Base-by-base conservation (phyloP, 2,329 filamentous ascomycete species). In the Fusarium fracticaudum region DNA sequence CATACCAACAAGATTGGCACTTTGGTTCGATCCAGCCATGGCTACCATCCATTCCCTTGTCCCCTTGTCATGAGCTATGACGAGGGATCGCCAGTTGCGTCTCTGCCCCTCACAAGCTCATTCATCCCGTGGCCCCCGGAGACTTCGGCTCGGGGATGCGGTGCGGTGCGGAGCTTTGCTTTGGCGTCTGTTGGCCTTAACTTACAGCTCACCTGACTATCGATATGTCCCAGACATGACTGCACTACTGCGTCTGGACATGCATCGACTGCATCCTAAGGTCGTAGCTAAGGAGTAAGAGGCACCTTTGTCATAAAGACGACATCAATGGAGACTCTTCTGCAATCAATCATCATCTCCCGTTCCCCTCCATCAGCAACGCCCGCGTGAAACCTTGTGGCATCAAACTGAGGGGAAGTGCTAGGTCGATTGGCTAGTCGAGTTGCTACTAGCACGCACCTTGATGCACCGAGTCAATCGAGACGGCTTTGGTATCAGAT, bases 351-450 rank as follows among this genome's bases (percentile, higher is more conserved):
- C 47, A 60, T 63, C 60, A 64, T 57, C 48, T 60, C 26, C 47
- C 22, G n/a, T 37, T 47, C 45, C 57, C 59, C 67, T 51, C 53
- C 44, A 41, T 40, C 24, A 59, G 50, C 38, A 69, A 53, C 67
- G 53, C 67, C 67, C 73, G 63, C 50, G 69, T 74, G 74, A 78
- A 78, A 78, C 77, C 74, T 78, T 78, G 75, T 77, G 76, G 58
- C 47, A 64, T 60, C 47, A 26, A 71, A 76, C 63, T 75, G 76
- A 78, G 74, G 76, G 72, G 68, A 75, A 75, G 51, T 71, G 61
- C 61, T 50, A 24, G 51, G 61, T 60, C 70, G 61, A 75, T 75
- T 75, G 73, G 72, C 38, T 54, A 26, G 40, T 59, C 48, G 47
- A 38, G 60, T 38, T 53, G 40, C 69, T 64, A 7, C 47, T 72